Evolutionary conservation across 228 moss, liverwort and hornwort genomes (phyloP), one percentile per base, ranked within the genome.

Genomic region (Sphagnum magellanicum): DNA sequence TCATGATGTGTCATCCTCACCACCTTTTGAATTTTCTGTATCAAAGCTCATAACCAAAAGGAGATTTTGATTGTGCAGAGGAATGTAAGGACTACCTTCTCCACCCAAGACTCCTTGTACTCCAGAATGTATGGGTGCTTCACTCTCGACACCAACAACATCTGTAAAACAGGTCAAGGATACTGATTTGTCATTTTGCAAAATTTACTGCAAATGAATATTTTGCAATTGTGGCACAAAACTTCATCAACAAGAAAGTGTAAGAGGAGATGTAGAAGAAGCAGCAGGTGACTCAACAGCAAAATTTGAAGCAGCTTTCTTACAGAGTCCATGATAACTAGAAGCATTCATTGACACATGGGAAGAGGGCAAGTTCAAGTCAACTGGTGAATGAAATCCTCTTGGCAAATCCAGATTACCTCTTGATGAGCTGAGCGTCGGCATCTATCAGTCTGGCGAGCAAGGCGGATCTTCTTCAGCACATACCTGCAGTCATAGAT

Each of bases 31-130:
- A 46, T 8, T 17, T 66, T 49, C 8, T 49, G 6, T n/a, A 4
- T 17, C 5, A 53, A 13, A 32, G 14, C 10, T n/a, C 48, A 9
- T 16, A 32, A 32, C 58, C 15, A 12, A 50, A 59, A 8, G 59
- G 5, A 12, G 59, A 6, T 32, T 13, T 5, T 4, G 61, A 32
- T 48, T n/a, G 8, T 48, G 48, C 14, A 70, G 4, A 48, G 49
- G 46, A 48, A 9, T 67, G 15, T n/a, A 9, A 48, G 50, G 6
- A 65, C 74, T 74, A 98, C 98, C 90, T 98, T 98, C 77, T 98
- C 98, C 17, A 98, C 98, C 98, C 98, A 98, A 5, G 98, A 93
- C 74, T 98, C 94, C 73, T 98, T 98, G 87, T 98, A 94, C 74
- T 98, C 98, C 68, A 98, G 94, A 73, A 98, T 94, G 61, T 86